These are phyloP conservation scores for Globisporangium cederbergense DNA, from an alignment of 352 stramenopile species.

Conservation along the genomic window DNA sequence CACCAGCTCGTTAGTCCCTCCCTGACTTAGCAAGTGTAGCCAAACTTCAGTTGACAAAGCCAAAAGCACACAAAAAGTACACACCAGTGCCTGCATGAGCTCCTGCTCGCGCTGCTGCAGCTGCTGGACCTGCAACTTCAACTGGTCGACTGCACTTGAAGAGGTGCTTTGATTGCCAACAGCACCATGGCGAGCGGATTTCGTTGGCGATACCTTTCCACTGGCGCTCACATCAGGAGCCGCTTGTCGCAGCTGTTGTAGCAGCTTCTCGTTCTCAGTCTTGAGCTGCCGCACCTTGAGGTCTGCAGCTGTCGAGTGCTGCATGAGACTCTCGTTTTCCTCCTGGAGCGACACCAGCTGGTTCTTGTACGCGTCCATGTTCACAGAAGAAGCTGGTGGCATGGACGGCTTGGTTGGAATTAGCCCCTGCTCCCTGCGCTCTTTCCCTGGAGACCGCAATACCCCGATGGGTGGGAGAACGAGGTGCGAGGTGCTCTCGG, in stretches of 20 bases:
- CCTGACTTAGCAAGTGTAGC: background rate
- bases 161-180: background rate
- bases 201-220: slow-evolving; percentile 19
- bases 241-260: slow-evolving; percentile 17
- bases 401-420: slow-evolving; percentile 4
- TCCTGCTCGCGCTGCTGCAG: slow-evolving; percentile 77
- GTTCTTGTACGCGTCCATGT: slow-evolving; percentile 35
- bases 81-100: slow-evolving; percentile 76
- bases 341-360: slow-evolving; percentile 59
- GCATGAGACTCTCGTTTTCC: slow-evolving; percentile 54
- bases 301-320: slow-evolving; percentile 25
- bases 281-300: slow-evolving; percentile 33
- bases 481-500: slow-evolving; percentile 12
- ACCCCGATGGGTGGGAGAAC: slow-evolving; percentile 6
- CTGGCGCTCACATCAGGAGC: background rate
- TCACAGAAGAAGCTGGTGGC: slow-evolving; percentile 16
- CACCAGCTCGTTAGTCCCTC: background rate
- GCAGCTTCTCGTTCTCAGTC: slow-evolving; percentile 45
- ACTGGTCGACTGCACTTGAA: slow-evolving; percentile 24
- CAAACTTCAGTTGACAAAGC: slow-evolving; percentile 1
- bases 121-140: slow-evolving; percentile 60
- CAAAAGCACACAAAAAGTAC: slow-evolving; percentile 12
- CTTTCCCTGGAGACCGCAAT: slow-evolving; percentile 16
- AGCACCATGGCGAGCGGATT: slow-evolving; percentile 2
- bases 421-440: background rate